Evolutionary conservation across 2,329 filamentous ascomycete species (phyloP).

Genomic region (Basipetospora chlamydospora): DNA sequence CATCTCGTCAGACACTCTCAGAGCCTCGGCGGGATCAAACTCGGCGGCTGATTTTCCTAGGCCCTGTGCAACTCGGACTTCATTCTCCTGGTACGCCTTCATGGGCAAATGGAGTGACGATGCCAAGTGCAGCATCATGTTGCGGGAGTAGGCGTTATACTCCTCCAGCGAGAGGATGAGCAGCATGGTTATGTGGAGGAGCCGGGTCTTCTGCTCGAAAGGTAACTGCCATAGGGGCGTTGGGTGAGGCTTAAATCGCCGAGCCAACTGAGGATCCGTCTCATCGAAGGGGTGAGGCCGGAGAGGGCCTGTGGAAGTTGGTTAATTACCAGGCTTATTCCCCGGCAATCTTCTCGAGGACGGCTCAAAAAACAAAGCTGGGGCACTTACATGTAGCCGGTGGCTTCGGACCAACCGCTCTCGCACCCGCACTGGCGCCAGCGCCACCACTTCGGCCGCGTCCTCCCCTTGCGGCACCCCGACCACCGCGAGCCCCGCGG

Average conservation of each 20-base stretch:
- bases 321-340: no score
- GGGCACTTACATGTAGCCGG: slow-evolving; percentile 11
- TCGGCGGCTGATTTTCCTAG: slow-evolving; percentile 59
- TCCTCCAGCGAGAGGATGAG: slow-evolving; percentile 63
- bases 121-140: slow-evolving; percentile 54
- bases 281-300: slow-evolving; percentile 23
- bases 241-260: slow-evolving; percentile 42
- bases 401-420: no score
- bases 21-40: slow-evolving; percentile 10
- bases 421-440: no score
- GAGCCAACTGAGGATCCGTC: slow-evolving; percentile 30
- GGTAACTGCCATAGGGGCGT: slow-evolving; percentile 46
- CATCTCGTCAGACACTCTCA: slow-evolving; percentile 12
- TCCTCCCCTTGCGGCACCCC: slow-evolving; percentile 18
- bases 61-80: slow-evolving; percentile 59
- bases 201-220: slow-evolving; percentile 46
- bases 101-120: slow-evolving; percentile 57
- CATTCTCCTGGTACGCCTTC: slow-evolving; percentile 51
- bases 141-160: slow-evolving; percentile 59
- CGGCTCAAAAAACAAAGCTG: no score
- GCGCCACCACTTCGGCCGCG: slow-evolving; percentile 8
- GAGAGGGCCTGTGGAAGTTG: slow-evolving; percentile 17
- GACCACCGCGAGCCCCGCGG: slow-evolving; percentile 11
- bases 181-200: slow-evolving; percentile 59
- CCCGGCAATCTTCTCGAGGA: no score